Conservation (phyloP, 2,329 filamentous ascomycete genomes). For the Penicillium griseofulvum region DNA sequence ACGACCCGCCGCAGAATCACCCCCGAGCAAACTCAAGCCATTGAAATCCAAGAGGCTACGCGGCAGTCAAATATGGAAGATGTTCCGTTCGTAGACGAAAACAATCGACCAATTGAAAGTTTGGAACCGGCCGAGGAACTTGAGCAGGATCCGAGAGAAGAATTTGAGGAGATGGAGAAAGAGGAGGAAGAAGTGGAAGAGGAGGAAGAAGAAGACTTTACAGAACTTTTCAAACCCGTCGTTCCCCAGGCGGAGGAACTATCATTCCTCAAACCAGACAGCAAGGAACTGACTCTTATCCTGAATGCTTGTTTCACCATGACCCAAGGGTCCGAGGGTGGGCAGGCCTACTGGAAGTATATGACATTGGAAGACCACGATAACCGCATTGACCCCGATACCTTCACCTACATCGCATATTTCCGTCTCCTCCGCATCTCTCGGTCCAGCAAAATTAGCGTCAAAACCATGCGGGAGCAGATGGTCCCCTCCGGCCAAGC, state of each 20-base stretch:
- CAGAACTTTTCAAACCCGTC: conserved; percentile 39
- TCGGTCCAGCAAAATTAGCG: conserved; percentile 62
- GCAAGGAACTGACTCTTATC: conserved; percentile 65
- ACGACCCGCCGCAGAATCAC: conserved; percentile 4
- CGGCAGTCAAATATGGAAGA: conserved; percentile 16
- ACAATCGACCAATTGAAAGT: conserved; percentile 11
- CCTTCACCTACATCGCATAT: conserved; percentile 66
- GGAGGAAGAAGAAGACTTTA: conserved; percentile 27
- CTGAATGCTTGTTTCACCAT: conserved; percentile 60
- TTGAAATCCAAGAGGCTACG: conserved; percentile 1
- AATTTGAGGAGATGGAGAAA: conserved; percentile 15
- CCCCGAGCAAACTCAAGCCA: conserved; percentile 1
- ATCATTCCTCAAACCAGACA: conserved; percentile 48
- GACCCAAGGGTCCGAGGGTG: conserved; percentile 60
- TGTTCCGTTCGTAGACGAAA: conserved; percentile 33
- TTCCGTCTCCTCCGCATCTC: conserved; percentile 65
- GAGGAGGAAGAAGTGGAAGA: conserved; percentile 8
- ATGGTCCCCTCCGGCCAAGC: conserved; percentile 49
- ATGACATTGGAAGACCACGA: conserved; percentile 54
- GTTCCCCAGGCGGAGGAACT: conserved; percentile 13
- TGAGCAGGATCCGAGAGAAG: conserved; percentile 5
- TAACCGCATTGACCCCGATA: conserved; percentile 67
- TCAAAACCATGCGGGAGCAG: conserved; percentile 57
- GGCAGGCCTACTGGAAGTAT: conserved; percentile 73
- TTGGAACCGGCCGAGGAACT: conserved; percentile 20